Conservation (phyloP, 2,329 filamentous ascomycete genomes). For the Nothophaeocryptopus gaeumannii region DNA sequence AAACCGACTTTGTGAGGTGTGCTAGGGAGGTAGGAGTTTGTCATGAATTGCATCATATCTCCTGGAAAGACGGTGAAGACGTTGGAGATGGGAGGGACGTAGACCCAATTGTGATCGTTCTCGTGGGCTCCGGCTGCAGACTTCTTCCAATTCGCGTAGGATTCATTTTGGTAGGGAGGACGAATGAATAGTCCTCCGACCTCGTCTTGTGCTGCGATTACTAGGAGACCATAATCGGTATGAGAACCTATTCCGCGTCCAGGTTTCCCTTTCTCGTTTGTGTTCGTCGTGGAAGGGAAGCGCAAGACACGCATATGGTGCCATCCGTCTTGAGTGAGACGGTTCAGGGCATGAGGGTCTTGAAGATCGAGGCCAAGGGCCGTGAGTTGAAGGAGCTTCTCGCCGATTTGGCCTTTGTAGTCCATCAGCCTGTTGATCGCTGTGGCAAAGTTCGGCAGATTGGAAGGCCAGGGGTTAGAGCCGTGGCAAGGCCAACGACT, state of each 20-base stretch:
- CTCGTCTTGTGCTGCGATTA: constrained; percentile 15
- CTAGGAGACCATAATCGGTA: constrained; percentile 16
- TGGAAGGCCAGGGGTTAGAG: constrained; percentile 8
- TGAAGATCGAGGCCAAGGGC: constrained; percentile 11
- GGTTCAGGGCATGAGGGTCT: constrained; percentile 3
- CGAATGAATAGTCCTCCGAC: constrained; percentile 14
- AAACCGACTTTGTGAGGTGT: constrained; percentile 15
- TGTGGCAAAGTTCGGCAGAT: background rate
- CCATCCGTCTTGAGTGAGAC: constrained; percentile 11
- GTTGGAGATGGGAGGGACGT: constrained; percentile 6
- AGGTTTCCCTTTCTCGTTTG: constrained; percentile 14
- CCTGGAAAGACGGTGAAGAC: constrained; percentile 15
- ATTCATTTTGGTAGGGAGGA: constrained; percentile 6
- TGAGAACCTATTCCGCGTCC: constrained; percentile 14
- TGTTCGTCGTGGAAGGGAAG: constrained; percentile 5
- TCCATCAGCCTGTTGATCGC: constrained; percentile 11
- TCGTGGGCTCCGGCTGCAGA: constrained; percentile 8
- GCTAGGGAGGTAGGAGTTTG: constrained; percentile 10
- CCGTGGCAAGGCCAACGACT: constrained; percentile 12
- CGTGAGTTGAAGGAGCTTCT: constrained; percentile 11
- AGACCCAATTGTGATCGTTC: constrained; percentile 10
- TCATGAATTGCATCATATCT: constrained; percentile 17
- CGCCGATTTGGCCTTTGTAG: constrained; percentile 9
- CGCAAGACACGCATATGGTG: constrained; percentile 15
- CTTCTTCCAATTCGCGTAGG: constrained; percentile 14